Base-by-base conservation (phyloP, 768 basidiomycete species). In the Termitomyces heimii region DNA sequence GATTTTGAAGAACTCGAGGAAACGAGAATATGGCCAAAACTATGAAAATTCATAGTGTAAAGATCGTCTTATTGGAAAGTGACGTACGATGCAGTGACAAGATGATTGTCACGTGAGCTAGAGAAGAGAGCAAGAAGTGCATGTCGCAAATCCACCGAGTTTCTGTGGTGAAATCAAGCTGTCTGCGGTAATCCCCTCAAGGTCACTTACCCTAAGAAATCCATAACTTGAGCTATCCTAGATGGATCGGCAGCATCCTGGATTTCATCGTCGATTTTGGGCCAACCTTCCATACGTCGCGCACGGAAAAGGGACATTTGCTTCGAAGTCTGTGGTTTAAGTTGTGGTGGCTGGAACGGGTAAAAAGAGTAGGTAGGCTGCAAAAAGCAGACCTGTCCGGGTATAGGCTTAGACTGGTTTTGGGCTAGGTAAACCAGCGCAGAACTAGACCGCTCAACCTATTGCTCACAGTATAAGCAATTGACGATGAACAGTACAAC, bases 201-300 rank as follows among this genome's bases (percentile, higher is more conserved):
- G 12, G 35, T 28, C n/a, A 7, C 82, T 70, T 68, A 48, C 71
- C 60, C 46, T 68, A 58, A 39, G 67, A 73, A 13, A 74, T 57
- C 52, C 24, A 79, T 56, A 24, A 65, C 63, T 3, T 70, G 73
- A 35, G 68, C 62, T 52, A 71, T 73, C 13, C 65, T 68, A 12
- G 68, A 66, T 22, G 84, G 63, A 24, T 75, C 78, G 18, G 73
- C 76, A 6, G 70, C 73, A 34, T 66, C 69, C 24, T 63, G 52
- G 39, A 73, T 55, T 46, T 75, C 66, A 62, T 79, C 77, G 49
- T 67, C 62, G 18, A 67, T 58, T 35, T 73, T 71, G 37, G 86
- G 74, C 83, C 82, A 88, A 62, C 86, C 80, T 13, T 77, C 79
- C 14, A 89, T 80, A 49, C 81, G 77, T 47, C 88, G 79, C 46